These are phyloP conservation scores for Tolypocladium guangdongense DNA, from an alignment of 2,329 filamentous ascomycete species.

Conservation along the genomic window DNA sequence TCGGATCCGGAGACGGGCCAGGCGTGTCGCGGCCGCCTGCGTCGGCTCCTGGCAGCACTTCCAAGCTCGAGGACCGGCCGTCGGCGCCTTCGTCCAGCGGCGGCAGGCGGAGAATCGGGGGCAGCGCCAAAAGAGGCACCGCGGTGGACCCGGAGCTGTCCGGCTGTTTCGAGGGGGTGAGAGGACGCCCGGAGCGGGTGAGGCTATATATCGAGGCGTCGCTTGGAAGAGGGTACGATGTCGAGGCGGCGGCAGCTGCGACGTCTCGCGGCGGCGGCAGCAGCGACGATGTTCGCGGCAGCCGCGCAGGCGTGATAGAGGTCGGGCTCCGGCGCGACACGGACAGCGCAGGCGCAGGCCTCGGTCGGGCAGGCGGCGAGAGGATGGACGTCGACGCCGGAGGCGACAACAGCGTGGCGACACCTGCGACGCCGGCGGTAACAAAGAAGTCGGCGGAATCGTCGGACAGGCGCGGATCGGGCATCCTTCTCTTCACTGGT, in stretches of 20 bases:
- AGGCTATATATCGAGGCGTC: not conserved
- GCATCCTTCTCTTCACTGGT: conserved; percentile 12
- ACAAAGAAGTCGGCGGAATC: conserved; percentile 4
- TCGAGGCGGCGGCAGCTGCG: conserved; percentile 3
- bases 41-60: conserved; percentile 4
- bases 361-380: not conserved
- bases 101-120: conserved; percentile 13
- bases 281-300: conserved; percentile 32
- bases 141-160: not conserved
- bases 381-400: conserved; percentile 10
- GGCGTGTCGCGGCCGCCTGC: conserved; percentile 6
- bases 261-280: conserved; percentile 23
- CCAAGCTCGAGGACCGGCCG: conserved; percentile 1
- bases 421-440: not conserved
- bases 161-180: not conserved
- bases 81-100: conserved; percentile 9
- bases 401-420: not conserved
- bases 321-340: conserved; percentile 12
- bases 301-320: conserved; percentile 18
- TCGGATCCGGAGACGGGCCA: conserved; percentile 5
- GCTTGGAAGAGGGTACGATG: not conserved
- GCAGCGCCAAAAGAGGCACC: conserved; percentile 7
- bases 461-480: conserved; percentile 12
- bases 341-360: conserved; percentile 11
- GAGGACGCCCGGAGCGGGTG: not conserved